Conservation (phyloP, 2,329 filamentous ascomycete species). For the Neonectria coccinea region DNA sequence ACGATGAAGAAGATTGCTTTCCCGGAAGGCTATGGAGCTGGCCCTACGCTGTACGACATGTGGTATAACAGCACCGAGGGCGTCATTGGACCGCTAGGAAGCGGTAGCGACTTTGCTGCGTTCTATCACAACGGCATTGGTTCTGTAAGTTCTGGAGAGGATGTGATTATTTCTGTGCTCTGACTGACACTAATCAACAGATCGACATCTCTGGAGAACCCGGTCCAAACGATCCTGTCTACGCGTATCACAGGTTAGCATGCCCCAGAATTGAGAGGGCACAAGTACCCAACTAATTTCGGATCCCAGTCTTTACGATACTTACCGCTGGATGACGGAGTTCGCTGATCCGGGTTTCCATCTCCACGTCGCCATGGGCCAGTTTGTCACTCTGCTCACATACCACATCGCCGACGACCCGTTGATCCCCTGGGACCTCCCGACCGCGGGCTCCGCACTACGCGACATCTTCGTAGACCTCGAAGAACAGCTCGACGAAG, state of each 20-base stretch:
- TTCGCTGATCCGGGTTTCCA: constrained; percentile 64
- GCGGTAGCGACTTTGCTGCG: constrained; percentile 34
- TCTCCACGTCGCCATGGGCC: constrained; percentile 61
- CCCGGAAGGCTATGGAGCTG: constrained; percentile 28
- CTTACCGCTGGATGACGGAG: constrained; percentile 62
- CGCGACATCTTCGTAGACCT: constrained; percentile 33
- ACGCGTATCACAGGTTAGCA: constrained; percentile 26
- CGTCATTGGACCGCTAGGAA: constrained; percentile 31
- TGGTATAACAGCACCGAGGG: constrained; percentile 39
- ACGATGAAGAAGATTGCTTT: constrained; percentile 41
- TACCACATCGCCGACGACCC: constrained; percentile 38
- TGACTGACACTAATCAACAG: neutral
- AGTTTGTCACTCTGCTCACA: constrained; percentile 41
- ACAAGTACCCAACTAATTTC: neutral
- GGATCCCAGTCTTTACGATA: constrained; percentile 36
- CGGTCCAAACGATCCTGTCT: constrained; percentile 31
- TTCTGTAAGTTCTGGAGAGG: constrained; percentile 19
- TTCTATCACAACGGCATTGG: constrained; percentile 35
- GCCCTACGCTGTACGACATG: constrained; percentile 35
- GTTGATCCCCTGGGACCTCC: constrained; percentile 30
- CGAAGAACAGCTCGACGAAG: constrained; percentile 27
- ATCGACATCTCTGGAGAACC: constrained; percentile 34
- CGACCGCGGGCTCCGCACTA: constrained; percentile 22
- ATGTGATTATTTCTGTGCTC: neutral
- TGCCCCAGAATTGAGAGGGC: fast-evolving